Percentiles rank a stretch among this genome's conserved stretches.
Conservation (phyloP, 768 basidiomycete species). For the Crepidotus variabilis region DNA sequence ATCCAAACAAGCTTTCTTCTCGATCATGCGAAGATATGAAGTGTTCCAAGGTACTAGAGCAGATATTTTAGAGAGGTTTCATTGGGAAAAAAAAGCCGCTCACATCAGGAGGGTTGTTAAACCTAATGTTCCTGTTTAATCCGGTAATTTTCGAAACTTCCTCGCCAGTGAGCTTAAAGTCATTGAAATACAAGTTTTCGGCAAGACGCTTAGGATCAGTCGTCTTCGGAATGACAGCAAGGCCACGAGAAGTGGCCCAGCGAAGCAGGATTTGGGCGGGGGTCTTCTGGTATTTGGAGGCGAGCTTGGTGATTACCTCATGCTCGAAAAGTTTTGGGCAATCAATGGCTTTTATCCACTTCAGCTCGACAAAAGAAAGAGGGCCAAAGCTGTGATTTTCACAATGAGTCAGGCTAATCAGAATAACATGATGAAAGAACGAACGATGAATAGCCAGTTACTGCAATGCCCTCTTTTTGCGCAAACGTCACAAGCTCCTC, state of each 20-base stretch:
- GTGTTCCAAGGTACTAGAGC: conserved; percentile 21
- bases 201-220: conserved; percentile 41
- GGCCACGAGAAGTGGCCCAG: conserved; percentile 74
- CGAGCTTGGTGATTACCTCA: conserved; percentile 38
- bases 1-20: neutral
- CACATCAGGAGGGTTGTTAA: conserved; percentile 27
- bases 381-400: conserved; percentile 16
- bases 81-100: neutral
- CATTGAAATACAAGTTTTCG: conserved; percentile 42
- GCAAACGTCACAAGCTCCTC: conserved; percentile 52
- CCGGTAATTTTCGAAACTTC: conserved; percentile 55
- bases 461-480: conserved; percentile 50
- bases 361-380: conserved; percentile 61
- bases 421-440: conserved; percentile 16
- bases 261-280: conserved; percentile 71
- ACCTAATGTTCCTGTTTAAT: conserved; percentile 44
- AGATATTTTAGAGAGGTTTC: neutral
- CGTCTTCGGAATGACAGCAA: conserved; percentile 77
- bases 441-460: conserved; percentile 63
- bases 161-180: conserved; percentile 48
- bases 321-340: conserved; percentile 52
- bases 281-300: conserved; percentile 47
- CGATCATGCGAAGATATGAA: conserved; percentile 23
- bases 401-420: conserved; percentile 12
- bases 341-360: conserved; percentile 51